Base-by-base conservation (phyloP, 345 rosid genomes). In the Linum usitatissimum region DNA sequence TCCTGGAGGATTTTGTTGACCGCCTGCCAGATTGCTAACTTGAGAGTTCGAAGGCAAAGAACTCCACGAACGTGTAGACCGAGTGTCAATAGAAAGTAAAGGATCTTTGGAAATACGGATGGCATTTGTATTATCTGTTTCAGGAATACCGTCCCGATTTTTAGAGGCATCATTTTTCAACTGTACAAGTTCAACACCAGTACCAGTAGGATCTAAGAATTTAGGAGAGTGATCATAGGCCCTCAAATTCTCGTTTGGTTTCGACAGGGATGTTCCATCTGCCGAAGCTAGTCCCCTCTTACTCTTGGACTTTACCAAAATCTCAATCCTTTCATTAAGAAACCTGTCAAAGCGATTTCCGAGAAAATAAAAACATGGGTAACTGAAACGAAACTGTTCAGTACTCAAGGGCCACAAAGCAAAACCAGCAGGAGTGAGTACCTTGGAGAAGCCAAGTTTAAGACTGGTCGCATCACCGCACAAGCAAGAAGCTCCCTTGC, bases 401-500 rank as follows among this genome's bases (percentile, higher is more conserved):
- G 51, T 45, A 45, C 17, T 45, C 10, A 13, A 30, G 57, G 17
- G 45, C 9, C 21, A 57, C 17, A 6, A 60, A 57, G 53, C 58
- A 56, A 62, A 45, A 49, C 30, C 23, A 72, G 36, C 65, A 62
- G 42, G 64, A 59, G 64, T 59, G 14, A 64, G 61, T 75, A 86
- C 99, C 96, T 83, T 60, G 99, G 97, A 78, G 63, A 87, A 63
- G 87, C 97, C 73, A 94, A 76, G 71, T 94, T 94, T 68, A 94
- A 31, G 65, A 94, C 84, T 34, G 97, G 99, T 56, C 97, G 87
- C 71, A 90, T 82, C 53, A 94, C 96, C 30, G 95, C 87, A 80
- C 96, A 90, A 48, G 97, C 86, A 77, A 90, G 96, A 77, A 94
- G 87, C 73, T 94, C 99, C 77, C 97, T 85, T 20, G 59, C 92